Percentiles rank a stretch among this genome's conserved stretches.
Evolutionary conservation across 2,329 filamentous ascomycete species (phyloP).

Genomic region (Neonectria hederae): DNA sequence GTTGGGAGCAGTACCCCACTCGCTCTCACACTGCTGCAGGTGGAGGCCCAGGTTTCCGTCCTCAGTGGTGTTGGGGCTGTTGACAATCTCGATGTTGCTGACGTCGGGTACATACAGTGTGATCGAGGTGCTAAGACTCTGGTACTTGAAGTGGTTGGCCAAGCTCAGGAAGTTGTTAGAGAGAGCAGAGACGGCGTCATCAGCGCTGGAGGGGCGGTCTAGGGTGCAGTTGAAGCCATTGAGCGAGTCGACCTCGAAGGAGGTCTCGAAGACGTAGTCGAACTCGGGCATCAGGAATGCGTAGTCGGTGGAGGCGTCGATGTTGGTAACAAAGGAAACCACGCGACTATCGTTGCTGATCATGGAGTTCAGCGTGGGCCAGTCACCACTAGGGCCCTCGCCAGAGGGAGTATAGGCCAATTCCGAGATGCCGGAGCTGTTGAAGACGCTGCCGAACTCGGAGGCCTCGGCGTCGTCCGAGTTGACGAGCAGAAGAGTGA

Average conservation of each 20-base stretch:
- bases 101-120: conserved; percentile 67
- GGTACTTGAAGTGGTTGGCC: conserved; percentile 84
- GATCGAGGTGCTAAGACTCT: conserved; percentile 57
- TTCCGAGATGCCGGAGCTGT: conserved; percentile 66
- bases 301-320: conserved; percentile 51
- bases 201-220: conserved; percentile 67
- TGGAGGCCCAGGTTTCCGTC: conserved; percentile 65
- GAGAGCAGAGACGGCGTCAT: conserved; percentile 62
- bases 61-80: conserved; percentile 64
- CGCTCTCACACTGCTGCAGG: conserved; percentile 60
- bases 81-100: conserved; percentile 70
- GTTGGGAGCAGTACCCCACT: conserved; percentile 72
- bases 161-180: conserved; percentile 71
- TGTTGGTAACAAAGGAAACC: conserved; percentile 73
- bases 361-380: conserved; percentile 78
- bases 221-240: conserved; percentile 77
- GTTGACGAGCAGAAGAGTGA: conserved; percentile 79
- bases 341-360: conserved; percentile 72
- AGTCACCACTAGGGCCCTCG: conserved; percentile 56
- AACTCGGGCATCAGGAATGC: conserved; percentile 73
- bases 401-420: conserved; percentile 68
- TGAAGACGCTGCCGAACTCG: conserved; percentile 64
- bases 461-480: conserved; percentile 66
- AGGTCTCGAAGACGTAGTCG: conserved; percentile 76
- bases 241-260: conserved; percentile 70